phyloP scores from a whole-genome alignment of 495 filamentous ascomycete species.

The Neurospora intermedia region DNA sequence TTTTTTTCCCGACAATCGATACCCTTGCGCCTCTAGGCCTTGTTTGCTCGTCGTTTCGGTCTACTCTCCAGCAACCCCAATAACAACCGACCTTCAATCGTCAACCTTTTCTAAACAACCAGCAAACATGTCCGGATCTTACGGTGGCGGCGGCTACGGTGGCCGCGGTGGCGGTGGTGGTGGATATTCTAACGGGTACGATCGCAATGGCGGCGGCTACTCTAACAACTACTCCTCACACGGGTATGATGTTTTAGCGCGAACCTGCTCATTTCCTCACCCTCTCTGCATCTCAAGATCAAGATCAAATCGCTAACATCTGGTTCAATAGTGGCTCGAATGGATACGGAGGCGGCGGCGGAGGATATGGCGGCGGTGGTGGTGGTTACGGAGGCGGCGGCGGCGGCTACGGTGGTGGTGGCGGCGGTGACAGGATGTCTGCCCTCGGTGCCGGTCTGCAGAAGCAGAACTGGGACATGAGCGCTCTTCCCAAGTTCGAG shows the following conservation, averaged over 20 bases:
- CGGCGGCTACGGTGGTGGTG: slow-evolving; percentile 43
- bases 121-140: slow-evolving; percentile 21
- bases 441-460: slow-evolving; percentile 78
- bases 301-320: slow-evolving; percentile 22
- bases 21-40: neutral
- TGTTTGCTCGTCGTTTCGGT: neutral
- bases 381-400: slow-evolving; percentile 43
- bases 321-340: slow-evolving; percentile 18
- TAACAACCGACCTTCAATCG: neutral
- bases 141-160: slow-evolving; percentile 49
- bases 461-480: slow-evolving; percentile 76
- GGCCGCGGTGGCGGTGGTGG: slow-evolving; percentile 39
- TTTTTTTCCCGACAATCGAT: neutral
- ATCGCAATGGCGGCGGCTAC: slow-evolving; percentile 22
- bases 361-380: slow-evolving; percentile 31
- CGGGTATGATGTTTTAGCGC: slow-evolving; percentile 14
- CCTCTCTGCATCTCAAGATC: slow-evolving; percentile 6
- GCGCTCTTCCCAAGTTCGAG: slow-evolving; percentile 85
- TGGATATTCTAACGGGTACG: slow-evolving; percentile 25
- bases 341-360: slow-evolving; percentile 19
- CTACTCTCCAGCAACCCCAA: neutral
- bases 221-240: slow-evolving; percentile 15
- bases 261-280: slow-evolving; percentile 2
- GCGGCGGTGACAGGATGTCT: slow-evolving; percentile 85
- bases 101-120: neutral